Conservation (phyloP, 2,329 filamentous ascomycete genomes). For the Phaeophleospora eucalypticola region DNA sequence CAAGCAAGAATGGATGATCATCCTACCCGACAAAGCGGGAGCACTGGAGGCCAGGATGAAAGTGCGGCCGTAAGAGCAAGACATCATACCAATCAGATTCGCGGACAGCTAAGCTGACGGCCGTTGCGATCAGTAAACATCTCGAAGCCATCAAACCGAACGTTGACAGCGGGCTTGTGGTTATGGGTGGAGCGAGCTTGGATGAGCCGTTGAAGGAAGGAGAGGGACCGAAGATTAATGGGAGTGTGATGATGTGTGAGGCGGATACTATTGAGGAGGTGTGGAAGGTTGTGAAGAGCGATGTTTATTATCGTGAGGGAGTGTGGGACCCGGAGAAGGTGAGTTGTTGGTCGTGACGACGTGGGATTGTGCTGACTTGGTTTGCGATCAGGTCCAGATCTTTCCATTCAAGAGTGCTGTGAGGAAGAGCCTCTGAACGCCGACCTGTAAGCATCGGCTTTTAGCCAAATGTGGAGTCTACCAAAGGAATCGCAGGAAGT, state of each 20-base stretch:
- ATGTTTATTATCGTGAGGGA: constrained; percentile 66
- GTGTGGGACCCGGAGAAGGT: constrained; percentile 68
- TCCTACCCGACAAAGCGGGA: constrained; percentile 43
- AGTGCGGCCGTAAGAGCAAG: constrained; percentile 35
- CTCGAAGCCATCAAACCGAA: constrained; percentile 53
- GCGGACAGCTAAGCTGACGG: not conserved
- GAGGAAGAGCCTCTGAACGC: constrained; percentile 32
- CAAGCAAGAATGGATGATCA: constrained; percentile 50
- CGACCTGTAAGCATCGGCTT: not conserved
- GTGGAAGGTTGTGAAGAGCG: constrained; percentile 60
- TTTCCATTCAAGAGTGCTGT: constrained; percentile 48
- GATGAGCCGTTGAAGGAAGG: constrained; percentile 60
- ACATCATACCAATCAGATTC: too few relatives aligned
- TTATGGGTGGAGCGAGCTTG: constrained; percentile 67
- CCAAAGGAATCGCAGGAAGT: too few relatives aligned
- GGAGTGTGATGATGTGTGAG: constrained; percentile 64
- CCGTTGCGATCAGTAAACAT: constrained; percentile 46
- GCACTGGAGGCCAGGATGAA: constrained; percentile 42
- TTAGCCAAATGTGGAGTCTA: too few relatives aligned
- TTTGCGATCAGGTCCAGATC: constrained; percentile 36
- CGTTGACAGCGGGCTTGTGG: constrained; percentile 54
- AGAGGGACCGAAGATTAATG: constrained; percentile 65
- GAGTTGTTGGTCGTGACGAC: not conserved
- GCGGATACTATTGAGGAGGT: constrained; percentile 69
- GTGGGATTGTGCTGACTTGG: constrained; percentile 6